Evolutionary conservation across 192 early-diverging fungal species (phyloP).

Genomic region (Coemansia aciculifera): DNA sequence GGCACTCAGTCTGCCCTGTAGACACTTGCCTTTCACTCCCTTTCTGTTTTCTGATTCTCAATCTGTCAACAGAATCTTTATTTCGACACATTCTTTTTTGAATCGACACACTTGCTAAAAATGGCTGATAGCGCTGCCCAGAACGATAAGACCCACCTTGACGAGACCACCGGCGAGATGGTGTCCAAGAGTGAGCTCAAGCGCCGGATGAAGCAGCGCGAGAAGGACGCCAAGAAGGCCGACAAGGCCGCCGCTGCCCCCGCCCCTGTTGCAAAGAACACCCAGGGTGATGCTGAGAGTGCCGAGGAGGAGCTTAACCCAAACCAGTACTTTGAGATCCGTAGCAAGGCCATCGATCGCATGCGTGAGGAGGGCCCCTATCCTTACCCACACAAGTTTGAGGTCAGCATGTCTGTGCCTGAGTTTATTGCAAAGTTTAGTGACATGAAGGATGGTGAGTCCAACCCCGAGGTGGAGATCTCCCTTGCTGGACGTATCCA

Average conservation of each 20-base stretch:
- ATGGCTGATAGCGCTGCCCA: slow-evolving; percentile 40
- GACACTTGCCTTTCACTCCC: not conserved
- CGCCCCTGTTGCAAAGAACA: slow-evolving; percentile 38
- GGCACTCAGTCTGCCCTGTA: not conserved
- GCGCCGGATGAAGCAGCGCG: slow-evolving; percentile 82
- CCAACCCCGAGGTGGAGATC: slow-evolving; percentile 65
- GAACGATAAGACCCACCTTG: slow-evolving; percentile 63
- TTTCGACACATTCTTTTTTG: slow-evolving; percentile 2
- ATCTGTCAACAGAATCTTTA: not conserved
- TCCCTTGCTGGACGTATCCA: slow-evolving; percentile 90
- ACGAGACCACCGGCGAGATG: slow-evolving; percentile 89
- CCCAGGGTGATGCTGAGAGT: slow-evolving; percentile 64
- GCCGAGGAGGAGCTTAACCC: slow-evolving; percentile 83
- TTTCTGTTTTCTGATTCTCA: slow-evolving; percentile 3
- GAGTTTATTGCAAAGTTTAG: slow-evolving; percentile 86
- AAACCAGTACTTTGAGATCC: slow-evolving; percentile 97
- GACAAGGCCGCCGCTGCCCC: slow-evolving; percentile 61
- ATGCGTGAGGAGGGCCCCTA: slow-evolving; percentile 82
- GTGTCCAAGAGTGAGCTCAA: slow-evolving; percentile 97
- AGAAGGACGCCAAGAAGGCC: slow-evolving; percentile 84
- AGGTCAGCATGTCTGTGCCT: slow-evolving; percentile 80
- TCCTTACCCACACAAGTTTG: slow-evolving; percentile 99
- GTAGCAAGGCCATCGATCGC: slow-evolving; percentile 79
- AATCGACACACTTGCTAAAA: not conserved
- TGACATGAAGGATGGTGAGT: slow-evolving; percentile 67